These are phyloP conservation scores for Monilinia aucupariae DNA, from an alignment of 2,329 filamentous ascomycete genomes.

Conservation along the genomic window DNA sequence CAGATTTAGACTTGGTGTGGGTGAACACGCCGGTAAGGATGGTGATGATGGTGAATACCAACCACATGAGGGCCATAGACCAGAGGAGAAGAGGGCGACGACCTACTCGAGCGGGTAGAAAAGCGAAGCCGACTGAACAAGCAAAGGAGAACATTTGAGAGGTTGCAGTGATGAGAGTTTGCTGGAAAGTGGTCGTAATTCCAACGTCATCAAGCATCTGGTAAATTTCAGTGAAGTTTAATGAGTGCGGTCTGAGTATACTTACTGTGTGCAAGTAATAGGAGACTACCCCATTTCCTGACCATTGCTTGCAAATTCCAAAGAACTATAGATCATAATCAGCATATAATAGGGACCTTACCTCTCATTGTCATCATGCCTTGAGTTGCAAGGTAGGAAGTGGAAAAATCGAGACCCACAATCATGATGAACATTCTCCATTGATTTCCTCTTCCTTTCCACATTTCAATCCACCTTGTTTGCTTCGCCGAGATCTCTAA, in stretches of 20 bases:
- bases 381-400: background rate
- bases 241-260: background rate
- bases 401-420: background rate
- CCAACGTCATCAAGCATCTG: slow-evolving; percentile 25
- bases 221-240: background rate
- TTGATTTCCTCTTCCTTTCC: slow-evolving; percentile 18
- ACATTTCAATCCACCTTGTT: slow-evolving; percentile 20
- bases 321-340: slow-evolving; percentile 14
- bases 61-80: slow-evolving; percentile 26
- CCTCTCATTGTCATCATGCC: background rate
- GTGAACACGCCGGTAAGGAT: slow-evolving; percentile 24
- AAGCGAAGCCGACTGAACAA: slow-evolving; percentile 46
- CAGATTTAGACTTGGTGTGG: slow-evolving; percentile 22
- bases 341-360: background rate
- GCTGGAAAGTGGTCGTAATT: slow-evolving; percentile 22
- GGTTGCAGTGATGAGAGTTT: slow-evolving; percentile 30
- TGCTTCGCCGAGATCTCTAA: slow-evolving; percentile 37
- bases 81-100: slow-evolving; percentile 22
- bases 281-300: slow-evolving; percentile 24
- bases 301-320: slow-evolving; percentile 26
- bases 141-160: slow-evolving; percentile 29
- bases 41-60: slow-evolving; percentile 35
- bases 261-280: slow-evolving; percentile 37
- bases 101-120: slow-evolving; percentile 36
- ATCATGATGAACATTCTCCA: slow-evolving; percentile 21